Base-by-base conservation (phyloP, 176 grass and related monocot species). In the Oryza glumipatula region DNA sequence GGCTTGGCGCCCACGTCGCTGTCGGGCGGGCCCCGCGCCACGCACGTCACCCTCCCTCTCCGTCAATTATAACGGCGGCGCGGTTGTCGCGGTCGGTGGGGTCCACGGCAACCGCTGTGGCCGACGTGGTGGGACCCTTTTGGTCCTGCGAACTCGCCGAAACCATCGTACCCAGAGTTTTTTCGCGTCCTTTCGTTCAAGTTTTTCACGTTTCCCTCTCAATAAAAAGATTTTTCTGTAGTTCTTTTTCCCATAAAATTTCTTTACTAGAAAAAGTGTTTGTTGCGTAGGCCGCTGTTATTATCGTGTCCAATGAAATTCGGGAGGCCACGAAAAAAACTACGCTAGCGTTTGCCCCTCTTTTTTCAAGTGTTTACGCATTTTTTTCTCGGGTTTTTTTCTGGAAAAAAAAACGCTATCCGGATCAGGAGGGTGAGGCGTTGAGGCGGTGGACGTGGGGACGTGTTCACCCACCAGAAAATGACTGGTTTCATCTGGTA, bases 81-180 rank as follows among this genome's bases (percentile, higher is more conserved):
- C 21, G 9, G n/a, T 16, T 17, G 78, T 68, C 26, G 80, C 67
- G 35, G 45, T 67, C 33, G 33, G 33, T 52, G 7, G 80, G 80
- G 67, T 23, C 60, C 70, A 0, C 9, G 39, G 41, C 41, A 75
- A 74, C 69, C 21, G 69, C 61, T 13, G 13, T 44, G 28, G 67
- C 86, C 67, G 80, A 78, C 74, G 56, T 44, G 1, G 32, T 23
- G 74, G 86, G 32, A 8, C 67, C 80, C 80, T 4, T 7, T 21
- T 58, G 16, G 0, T 24, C 22, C n/a, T 4, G 2, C 0, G 3
- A 6, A 47, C 1, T 3, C 32, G 32, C 32, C 16, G 10, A n/a
- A 30, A 8, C 33, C 46, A 16, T 72, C 67, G 12, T 48, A 9
- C 65, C 32, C 11, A 24, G 68, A 66, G 74, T 6, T 64, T 22